Evolutionary conservation across 2,329 filamentous ascomycete species (phyloP).

Genomic region (Pseudodiploospora longispora): DNA sequence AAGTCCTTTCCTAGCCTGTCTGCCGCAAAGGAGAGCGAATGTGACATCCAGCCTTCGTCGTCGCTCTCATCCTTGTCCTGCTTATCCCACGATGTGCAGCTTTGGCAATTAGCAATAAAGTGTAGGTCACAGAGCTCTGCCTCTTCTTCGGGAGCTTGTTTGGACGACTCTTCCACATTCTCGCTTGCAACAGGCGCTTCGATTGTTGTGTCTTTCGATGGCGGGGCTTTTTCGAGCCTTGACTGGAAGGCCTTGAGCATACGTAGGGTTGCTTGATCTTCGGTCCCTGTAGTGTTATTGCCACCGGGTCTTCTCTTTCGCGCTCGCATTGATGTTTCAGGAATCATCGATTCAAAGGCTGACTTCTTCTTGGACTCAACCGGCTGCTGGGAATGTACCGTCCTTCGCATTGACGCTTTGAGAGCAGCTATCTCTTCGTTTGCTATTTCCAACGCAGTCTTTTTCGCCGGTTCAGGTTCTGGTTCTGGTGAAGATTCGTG

Average conservation of each 20-base stretch:
- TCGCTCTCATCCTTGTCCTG: constrained; percentile 50
- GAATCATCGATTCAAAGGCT: constrained; percentile 65
- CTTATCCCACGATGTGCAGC: constrained; percentile 77
- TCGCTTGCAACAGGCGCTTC: constrained; percentile 32
- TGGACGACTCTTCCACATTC: constrained; percentile 16
- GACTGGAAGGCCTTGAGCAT: constrained; percentile 73
- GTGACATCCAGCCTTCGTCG: constrained; percentile 74
- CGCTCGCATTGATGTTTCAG: constrained; percentile 59
- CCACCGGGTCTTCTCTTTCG: constrained; percentile 60
- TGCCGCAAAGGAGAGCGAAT: constrained; percentile 77
- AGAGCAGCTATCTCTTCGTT: constrained; percentile 75
- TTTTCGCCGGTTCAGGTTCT: constrained; percentile 23
- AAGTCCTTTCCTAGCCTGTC: constrained; percentile 88
- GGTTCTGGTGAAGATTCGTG: constrained; percentile 13
- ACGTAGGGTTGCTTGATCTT: constrained; percentile 58
- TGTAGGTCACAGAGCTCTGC: constrained; percentile 81
- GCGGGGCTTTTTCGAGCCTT: constrained; percentile 54
- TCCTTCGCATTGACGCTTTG: constrained; percentile 74
- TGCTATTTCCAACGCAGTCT: constrained; percentile 55
- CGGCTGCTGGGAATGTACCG: constrained; percentile 37
- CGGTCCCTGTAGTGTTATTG: constrained; percentile 39
- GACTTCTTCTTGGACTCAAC: constrained; percentile 55
- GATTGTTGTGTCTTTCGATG: constrained; percentile 27
- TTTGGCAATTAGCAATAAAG: constrained; percentile 93
- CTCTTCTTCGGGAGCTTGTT: constrained; percentile 49